Conservation (phyloP, 2,329 filamentous ascomycete genomes). For the Ophiostoma ips region DNA sequence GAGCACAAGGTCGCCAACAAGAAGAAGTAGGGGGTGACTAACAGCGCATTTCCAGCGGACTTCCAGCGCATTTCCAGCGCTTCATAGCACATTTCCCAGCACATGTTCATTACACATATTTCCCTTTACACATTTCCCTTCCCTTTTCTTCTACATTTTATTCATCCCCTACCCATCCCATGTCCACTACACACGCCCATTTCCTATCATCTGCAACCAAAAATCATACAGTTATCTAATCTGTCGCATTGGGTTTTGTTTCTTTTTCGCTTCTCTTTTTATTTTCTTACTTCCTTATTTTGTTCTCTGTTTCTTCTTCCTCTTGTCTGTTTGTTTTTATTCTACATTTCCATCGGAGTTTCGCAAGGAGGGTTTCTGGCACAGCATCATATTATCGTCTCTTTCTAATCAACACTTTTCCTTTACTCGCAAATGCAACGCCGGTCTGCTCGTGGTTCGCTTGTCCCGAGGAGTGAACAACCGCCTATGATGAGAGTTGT, state of each 20-base stretch:
- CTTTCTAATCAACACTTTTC: neutral
- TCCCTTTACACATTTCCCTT: too few relatives aligned
- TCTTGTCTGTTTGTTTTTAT: neutral
- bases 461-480: too few relatives aligned
- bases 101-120: too few relatives aligned
- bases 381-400: neutral
- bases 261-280: neutral
- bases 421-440: neutral
- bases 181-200: neutral
- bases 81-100: too few relatives aligned
- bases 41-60: too few relatives aligned
- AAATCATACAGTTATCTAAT: neutral
- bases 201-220: neutral
- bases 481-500: too few relatives aligned
- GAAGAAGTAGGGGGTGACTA: slow-evolving; percentile 17
- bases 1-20: slow-evolving; percentile 43
- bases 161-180: too few relatives aligned
- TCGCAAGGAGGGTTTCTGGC: neutral
- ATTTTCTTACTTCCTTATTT: neutral
- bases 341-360: neutral
- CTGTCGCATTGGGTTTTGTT: neutral
- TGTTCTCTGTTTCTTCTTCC: neutral
- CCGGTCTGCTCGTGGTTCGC: too few relatives aligned
- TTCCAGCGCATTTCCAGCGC: too few relatives aligned
- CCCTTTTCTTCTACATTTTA: too few relatives aligned